phyloP scores from a whole-genome alignment of 1,284 basidiomycete species.

The Phylloboletellus chloephorus region DNA sequence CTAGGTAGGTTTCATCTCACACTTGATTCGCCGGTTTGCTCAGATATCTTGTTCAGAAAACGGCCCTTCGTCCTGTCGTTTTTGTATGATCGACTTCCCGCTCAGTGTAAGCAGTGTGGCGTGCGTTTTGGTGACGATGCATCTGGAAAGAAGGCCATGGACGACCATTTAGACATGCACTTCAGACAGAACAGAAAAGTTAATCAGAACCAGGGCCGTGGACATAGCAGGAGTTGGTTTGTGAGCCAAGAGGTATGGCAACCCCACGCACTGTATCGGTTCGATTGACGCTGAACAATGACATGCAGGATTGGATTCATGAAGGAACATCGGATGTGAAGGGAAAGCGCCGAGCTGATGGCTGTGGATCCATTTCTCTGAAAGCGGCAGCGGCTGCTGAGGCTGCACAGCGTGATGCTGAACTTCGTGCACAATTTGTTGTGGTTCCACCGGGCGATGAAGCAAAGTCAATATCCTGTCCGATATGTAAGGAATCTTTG shows the following conservation, averaged over 20 bases:
- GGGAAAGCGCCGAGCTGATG: conserved; percentile 59
- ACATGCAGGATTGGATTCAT: conserved; percentile 75
- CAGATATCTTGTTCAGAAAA: conserved; percentile 41
- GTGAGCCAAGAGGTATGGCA: conserved; percentile 70
- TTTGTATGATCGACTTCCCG: conserved; percentile 69
- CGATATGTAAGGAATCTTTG: conserved; percentile 93
- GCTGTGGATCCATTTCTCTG: conserved; percentile 42
- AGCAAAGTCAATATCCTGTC: conserved; percentile 77
- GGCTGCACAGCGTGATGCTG: conserved; percentile 64
- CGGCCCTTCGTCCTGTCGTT: conserved; percentile 58
- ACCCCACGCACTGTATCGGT: conserved; percentile 6
- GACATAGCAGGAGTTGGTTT: conserved; percentile 91
- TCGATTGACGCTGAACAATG: conserved; percentile 15
- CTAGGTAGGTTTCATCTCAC: conserved; percentile 46
- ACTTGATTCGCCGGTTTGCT: conserved; percentile 6
- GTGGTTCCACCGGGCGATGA: conserved; percentile 85
- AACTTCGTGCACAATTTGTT: conserved; percentile 75
- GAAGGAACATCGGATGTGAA: conserved; percentile 56
- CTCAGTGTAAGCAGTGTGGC: conserved; percentile 93
- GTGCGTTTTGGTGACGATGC: conserved; percentile 75
- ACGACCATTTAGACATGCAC: conserved; percentile 95
- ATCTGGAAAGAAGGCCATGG: conserved; percentile 72
- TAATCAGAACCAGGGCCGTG: conserved; percentile 77
- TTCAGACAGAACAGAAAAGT: conserved; percentile 92
- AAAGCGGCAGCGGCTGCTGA: conserved; percentile 64